Base-by-base conservation (phyloP, 768 basidiomycete species). In the Crucibulum laeve region DNA sequence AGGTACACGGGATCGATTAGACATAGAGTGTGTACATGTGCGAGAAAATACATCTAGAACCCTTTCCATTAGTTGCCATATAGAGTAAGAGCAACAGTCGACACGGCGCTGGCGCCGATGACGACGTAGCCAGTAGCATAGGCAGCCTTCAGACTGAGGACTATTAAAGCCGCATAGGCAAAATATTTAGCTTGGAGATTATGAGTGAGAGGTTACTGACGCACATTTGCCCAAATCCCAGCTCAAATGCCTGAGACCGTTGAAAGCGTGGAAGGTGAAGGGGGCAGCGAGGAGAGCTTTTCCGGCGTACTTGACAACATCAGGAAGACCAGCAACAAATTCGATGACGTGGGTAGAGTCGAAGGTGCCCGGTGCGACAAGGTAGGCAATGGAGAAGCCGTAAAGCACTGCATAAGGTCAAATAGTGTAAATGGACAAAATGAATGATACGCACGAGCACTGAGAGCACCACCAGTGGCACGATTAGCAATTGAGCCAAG, bases 171-270 rank as follows among this genome's bases (percentile, higher is more conserved):
- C n/a, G n/a, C n/a, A 39, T 17, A 33, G 15, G 38, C 30, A 47
- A 23, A 15, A 50, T n/a, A n/a, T n/a, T n/a, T n/a, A 49, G 24
- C 10, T 6, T n/a, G 43, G 7, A 39, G 13, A 33, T 35, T 7
- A 33, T 5, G 45, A 45, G 18, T 10, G 21, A 7, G n/a, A 4
- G 23, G 21, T 10, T 4, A 42, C 37, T 19, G 41, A 47, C 93
- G 53, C 55, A 97, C 95, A 84, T 73, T 84, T 87, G 46, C 84
- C 82, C 59, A 77, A 64, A 67, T 97, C 95, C 95, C 95, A 98
- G 25, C 66, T 62, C 55, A 98, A 68, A 72, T 98, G 95, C 32
- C 95, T 79, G 47, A 97, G 48, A 3, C 95, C 95, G 64, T 97
- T 97, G 64, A 82, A 73, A 5, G 80, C 77, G 68, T 98, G 95